Percentiles rank a stretch among this genome's conserved stretches.
Evolutionary conservation across 306 rosid genomes (phyloP).

Genomic region (Comarum palustre): DNA sequence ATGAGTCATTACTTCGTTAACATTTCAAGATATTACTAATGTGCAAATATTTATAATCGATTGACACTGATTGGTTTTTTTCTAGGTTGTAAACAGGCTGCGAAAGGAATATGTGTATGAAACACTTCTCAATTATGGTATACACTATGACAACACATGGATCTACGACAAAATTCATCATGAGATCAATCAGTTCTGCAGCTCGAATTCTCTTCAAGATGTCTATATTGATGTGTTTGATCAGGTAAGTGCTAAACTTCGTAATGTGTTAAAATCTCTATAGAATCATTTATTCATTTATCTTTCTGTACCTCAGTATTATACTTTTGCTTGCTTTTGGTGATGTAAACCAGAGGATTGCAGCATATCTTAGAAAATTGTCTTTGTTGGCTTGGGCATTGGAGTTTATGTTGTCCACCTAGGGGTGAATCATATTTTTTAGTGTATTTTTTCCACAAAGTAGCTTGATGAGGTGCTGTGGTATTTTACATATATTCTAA

Average conservation of each 20-base stretch:
- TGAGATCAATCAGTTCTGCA: slow-evolving; percentile 90
- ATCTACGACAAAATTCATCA: slow-evolving; percentile 95
- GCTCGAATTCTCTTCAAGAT: slow-evolving; percentile 77
- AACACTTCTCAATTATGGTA: slow-evolving; percentile 78
- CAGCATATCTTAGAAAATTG: not conserved
- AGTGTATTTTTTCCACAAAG: not conserved
- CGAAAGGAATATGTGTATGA: slow-evolving; percentile 68
- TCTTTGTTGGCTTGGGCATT: not conserved
- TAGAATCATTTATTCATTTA: not conserved
- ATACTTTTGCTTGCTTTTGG: not conserved
- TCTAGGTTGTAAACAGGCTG: slow-evolving; percentile 84
- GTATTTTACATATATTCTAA: not conserved
- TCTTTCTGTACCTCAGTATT: not conserved
- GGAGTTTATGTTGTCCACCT: slow-evolving; percentile 6
- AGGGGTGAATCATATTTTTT: slow-evolving; percentile 11
- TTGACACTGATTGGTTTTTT: slow-evolving; percentile 18
- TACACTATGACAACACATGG: slow-evolving; percentile 87
- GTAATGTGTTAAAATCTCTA: not conserved
- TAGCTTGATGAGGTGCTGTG: not conserved
- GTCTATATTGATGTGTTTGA: slow-evolving; percentile 94
- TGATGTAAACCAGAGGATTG: slow-evolving; percentile 11
- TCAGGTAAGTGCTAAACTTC: slow-evolving; percentile 45
- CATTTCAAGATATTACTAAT: not conserved
- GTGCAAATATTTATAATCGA: slow-evolving; percentile 8
- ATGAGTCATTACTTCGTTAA: not conserved